These are phyloP conservation scores for Plicaturopsis crispa DNA, from an alignment of 768 basidiomycete species.

Conservation along the genomic window DNA sequence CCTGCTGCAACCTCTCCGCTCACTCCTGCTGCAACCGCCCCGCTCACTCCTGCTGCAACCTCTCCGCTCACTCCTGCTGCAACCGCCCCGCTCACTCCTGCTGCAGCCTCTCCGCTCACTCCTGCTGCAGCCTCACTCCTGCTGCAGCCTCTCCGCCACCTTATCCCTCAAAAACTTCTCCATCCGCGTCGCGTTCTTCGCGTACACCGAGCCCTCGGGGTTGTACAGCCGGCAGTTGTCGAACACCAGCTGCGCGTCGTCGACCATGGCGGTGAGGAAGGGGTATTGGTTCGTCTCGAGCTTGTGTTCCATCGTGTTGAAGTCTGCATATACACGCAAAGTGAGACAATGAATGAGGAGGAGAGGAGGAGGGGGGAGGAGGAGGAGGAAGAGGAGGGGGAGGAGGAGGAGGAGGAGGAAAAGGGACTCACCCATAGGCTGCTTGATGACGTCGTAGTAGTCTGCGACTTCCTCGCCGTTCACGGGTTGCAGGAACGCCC, in stretches of 20 bases:
- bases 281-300: slow-evolving; percentile 83
- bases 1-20: no score
- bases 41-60: no score
- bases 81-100: no score
- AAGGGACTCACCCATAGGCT: slow-evolving; percentile 79
- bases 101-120: no score
- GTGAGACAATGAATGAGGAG: slow-evolving; percentile 2
- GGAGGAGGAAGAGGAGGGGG: no score
- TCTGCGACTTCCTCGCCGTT: slow-evolving; percentile 73
- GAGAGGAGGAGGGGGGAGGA: no score
- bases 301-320: slow-evolving; percentile 83
- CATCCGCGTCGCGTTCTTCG: slow-evolving; percentile 77
- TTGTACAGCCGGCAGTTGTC: slow-evolving; percentile 90
- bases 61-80: no score
- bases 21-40: no score
- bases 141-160: slow-evolving; percentile 26
- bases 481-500: slow-evolving; percentile 86
- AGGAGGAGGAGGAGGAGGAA: slow-evolving; percentile 1
- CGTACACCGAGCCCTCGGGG: slow-evolving; percentile 69
- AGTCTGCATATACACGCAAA: slow-evolving; percentile 40
- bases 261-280: slow-evolving; percentile 63
- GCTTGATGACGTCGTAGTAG: slow-evolving; percentile 83
- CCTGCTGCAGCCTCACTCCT: no score
- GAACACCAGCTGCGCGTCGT: slow-evolving; percentile 79
- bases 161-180: slow-evolving; percentile 69